Evolutionary conservation across 441 rosid species (phyloP).

Genomic region (Adansonia gregorii): DNA sequence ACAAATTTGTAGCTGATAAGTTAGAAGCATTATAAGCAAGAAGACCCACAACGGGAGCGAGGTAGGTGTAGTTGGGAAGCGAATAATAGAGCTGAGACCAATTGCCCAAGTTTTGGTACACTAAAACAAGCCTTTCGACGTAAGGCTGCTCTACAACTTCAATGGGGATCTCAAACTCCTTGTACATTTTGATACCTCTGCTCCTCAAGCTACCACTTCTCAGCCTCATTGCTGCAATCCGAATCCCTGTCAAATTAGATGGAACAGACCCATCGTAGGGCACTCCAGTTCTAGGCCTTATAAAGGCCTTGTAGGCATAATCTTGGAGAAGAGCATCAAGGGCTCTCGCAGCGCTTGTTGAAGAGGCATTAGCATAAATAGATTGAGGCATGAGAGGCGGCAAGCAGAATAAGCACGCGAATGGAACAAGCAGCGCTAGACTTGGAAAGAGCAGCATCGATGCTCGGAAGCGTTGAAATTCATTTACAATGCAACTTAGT

Average conservation of each 20-base stretch:
- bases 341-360: slow-evolving; percentile 36
- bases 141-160: slow-evolving; percentile 65
- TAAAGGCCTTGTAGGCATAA: slow-evolving; percentile 67
- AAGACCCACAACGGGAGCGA: slow-evolving; percentile 87
- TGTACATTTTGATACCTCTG: slow-evolving; percentile 48
- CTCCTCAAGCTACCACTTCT: slow-evolving; percentile 82
- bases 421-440: slow-evolving; percentile 50
- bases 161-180: slow-evolving; percentile 63
- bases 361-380: slow-evolving; percentile 19
- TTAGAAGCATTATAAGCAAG: slow-evolving; percentile 78
- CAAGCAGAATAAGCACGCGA: slow-evolving; percentile 29
- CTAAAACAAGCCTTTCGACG: slow-evolving; percentile 82
- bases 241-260: slow-evolving; percentile 71
- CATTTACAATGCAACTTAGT: slow-evolving; percentile 35
- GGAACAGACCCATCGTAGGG: slow-evolving; percentile 63
- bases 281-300: slow-evolving; percentile 72
- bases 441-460: slow-evolving; percentile 70
- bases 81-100: slow-evolving; percentile 69
- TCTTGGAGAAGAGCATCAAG: slow-evolving; percentile 88
- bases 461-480: slow-evolving; percentile 36
- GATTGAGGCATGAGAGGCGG: slow-evolving; percentile 39
- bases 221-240: slow-evolving; percentile 82
- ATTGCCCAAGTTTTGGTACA: slow-evolving; percentile 88
- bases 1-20: slow-evolving; percentile 61
- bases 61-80: slow-evolving; percentile 52